Evolutionary conservation across 2,329 filamentous ascomycete genomes (phyloP).

Genomic region (Pseudogymnoascus sp.): DNA sequence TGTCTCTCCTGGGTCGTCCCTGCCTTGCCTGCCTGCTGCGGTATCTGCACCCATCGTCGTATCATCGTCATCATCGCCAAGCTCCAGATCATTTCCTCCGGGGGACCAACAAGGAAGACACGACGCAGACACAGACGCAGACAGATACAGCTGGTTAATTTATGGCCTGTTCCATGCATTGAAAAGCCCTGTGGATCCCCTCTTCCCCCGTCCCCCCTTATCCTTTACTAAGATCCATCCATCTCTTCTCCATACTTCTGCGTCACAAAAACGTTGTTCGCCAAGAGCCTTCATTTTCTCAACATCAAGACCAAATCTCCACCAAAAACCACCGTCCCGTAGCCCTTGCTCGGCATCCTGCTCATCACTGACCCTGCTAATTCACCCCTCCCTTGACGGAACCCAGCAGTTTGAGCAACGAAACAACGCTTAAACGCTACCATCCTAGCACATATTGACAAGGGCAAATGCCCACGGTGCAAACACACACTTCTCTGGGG

Average conservation of each 20-base stretch:
- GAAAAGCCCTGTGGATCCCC: background rate
- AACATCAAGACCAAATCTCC: background rate
- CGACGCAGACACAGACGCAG: background rate
- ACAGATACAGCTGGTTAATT: conserved; percentile 3
- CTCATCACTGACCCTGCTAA: background rate
- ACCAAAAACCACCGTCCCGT: background rate
- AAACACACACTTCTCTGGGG: background rate
- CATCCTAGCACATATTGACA: conserved; percentile 5
- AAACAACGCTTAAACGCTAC: conserved; percentile 8
- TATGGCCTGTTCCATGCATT: conserved; percentile 4
- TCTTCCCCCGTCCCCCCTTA: background rate
- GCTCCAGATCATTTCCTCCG: conserved; percentile 7
- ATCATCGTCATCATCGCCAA: conserved; percentile 6
- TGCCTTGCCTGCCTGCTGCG: background rate
- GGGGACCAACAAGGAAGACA: background rate
- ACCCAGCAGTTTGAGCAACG: conserved; percentile 1
- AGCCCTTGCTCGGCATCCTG: conserved; percentile 1
- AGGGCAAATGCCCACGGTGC: background rate
- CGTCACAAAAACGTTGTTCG: conserved; percentile 1
- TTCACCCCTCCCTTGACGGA: background rate
- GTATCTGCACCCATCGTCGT: background rate
- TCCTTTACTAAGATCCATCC: conserved; percentile 4
- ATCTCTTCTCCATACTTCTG: background rate
- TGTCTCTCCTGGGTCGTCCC: background rate
- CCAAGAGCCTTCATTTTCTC: conserved; percentile 2